Evolutionary conservation across 768 basidiomycete genomes (phyloP).

Genomic region (Lactarius sanguifluus): DNA sequence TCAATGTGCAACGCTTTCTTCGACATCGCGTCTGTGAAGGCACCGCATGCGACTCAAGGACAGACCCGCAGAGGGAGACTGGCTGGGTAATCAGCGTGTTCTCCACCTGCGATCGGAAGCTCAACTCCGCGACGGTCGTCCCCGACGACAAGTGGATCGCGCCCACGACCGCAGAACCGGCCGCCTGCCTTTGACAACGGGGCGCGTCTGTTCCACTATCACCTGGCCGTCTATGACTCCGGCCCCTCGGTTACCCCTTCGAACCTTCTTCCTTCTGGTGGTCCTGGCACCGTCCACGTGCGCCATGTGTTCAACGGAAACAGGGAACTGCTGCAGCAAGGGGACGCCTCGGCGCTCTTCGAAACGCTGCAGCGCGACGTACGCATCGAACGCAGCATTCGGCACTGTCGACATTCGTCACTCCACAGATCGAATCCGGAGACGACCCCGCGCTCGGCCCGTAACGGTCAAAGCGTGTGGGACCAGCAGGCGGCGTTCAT

Average conservation of each 20-base stretch:
- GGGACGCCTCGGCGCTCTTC: constrained; percentile 22
- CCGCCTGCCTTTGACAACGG: constrained; percentile 15
- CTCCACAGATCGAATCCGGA: not conserved
- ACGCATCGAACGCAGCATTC: constrained; percentile 21
- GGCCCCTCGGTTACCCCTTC: not conserved
- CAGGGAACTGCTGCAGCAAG: constrained; percentile 9
- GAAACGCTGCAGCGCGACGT: constrained; percentile 26
- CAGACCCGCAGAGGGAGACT: not conserved
- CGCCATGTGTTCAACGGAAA: constrained; percentile 29
- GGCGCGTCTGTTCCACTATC: constrained; percentile 18
- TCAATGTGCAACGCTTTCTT: constrained; percentile 28
- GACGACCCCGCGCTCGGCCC: constrained; percentile 4
- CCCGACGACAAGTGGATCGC: constrained; percentile 22
- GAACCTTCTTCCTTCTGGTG: not conserved
- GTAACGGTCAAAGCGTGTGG: constrained; percentile 14
- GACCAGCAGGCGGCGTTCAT: constrained; percentile 12
- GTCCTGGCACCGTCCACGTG: constrained; percentile 1
- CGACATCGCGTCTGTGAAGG: constrained; percentile 25
- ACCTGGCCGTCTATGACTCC: not conserved
- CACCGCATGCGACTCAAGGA: not conserved
- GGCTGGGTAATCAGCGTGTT: constrained; percentile 24
- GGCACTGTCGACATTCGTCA: constrained; percentile 12
- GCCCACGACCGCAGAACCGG: constrained; percentile 9
- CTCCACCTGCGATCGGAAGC: constrained; percentile 20
- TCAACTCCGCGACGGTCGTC: constrained; percentile 17